Conservation (phyloP, 495 filamentous ascomycete species). For the Cryomyces antarcticus region DNA sequence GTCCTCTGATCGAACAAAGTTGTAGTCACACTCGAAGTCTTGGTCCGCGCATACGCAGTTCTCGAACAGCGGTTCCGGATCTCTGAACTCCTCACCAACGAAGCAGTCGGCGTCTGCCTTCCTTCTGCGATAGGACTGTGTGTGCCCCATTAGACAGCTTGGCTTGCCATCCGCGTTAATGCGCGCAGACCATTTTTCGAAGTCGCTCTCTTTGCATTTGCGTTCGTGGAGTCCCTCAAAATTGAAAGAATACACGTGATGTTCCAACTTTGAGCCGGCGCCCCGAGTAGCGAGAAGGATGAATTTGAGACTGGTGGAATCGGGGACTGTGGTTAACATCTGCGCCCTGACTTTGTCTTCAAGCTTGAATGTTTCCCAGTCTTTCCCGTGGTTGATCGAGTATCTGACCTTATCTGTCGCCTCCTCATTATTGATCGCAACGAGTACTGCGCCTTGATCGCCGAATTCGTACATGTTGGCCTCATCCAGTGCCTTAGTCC, state of each 20-base stretch:
- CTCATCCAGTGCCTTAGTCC: conserved; percentile 50
- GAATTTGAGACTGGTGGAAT: conserved; percentile 83
- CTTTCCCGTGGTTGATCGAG: conserved; percentile 70
- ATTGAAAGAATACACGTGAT: conserved; percentile 51
- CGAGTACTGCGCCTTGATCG: conserved; percentile 68
- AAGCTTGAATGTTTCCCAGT: conserved; percentile 49
- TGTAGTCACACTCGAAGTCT: conserved; percentile 92
- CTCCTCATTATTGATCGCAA: conserved; percentile 51
- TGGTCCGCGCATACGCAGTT: conserved; percentile 57
- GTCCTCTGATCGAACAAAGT: conserved; percentile 49
- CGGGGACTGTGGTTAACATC: conserved; percentile 64
- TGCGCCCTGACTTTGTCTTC: conserved; percentile 39
- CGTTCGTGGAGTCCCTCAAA: conserved; percentile 64
- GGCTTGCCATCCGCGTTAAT: conserved; percentile 59
- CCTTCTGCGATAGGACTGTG: conserved; percentile 59
- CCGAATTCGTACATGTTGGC: conserved; percentile 92
- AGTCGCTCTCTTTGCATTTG: conserved; percentile 61
- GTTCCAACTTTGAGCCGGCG: conserved; percentile 25
- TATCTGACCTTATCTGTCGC: conserved; percentile 48
- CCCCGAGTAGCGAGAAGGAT: conserved; percentile 36
- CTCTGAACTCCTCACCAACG: conserved; percentile 65
- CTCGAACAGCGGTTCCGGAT: conserved; percentile 39
- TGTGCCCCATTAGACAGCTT: conserved; percentile 87
- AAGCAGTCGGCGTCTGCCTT: conserved; percentile 79
- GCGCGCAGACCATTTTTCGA: conserved; percentile 73